phyloP scores from a whole-genome alignment of 2,329 filamentous ascomycete genomes.

The Ilyonectria sp. region DNA sequence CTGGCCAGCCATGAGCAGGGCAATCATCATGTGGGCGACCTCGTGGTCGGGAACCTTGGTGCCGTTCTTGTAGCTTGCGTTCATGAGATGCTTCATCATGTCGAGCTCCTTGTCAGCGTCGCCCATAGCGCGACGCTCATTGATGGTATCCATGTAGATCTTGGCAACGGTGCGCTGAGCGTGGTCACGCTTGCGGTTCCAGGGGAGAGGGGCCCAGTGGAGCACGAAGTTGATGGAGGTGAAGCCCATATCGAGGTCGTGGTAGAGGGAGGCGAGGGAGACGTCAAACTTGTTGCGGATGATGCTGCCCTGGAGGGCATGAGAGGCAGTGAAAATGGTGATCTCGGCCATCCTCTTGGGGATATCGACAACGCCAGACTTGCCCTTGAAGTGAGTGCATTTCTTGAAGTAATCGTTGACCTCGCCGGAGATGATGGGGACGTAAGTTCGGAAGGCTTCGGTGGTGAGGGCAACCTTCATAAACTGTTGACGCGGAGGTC shows the following conservation, averaged over 20 bases:
- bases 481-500: conserved; percentile 64
- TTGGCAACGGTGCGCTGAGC: conserved; percentile 86
- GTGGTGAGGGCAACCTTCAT: conserved; percentile 87
- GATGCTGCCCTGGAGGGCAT: conserved; percentile 87
- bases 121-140: conserved; percentile 72
- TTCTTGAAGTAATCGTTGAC: conserved; percentile 81
- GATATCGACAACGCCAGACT: conserved; percentile 79
- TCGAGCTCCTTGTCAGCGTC: conserved; percentile 72
- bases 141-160: conserved; percentile 87
- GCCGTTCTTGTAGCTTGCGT: conserved; percentile 87
- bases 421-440: conserved; percentile 83
- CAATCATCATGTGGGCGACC: conserved; percentile 95
- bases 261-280: conserved; percentile 85
- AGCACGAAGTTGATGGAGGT: conserved; percentile 91
- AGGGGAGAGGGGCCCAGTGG: conserved; percentile 90
- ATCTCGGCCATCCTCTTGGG: conserved; percentile 85
- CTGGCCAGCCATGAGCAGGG: conserved; percentile 91
- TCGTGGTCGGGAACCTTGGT: conserved; percentile 84
- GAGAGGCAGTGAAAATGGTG: conserved; percentile 91
- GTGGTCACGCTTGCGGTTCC: conserved; percentile 85
- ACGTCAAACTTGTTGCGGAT: conserved; percentile 86
- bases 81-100: conserved; percentile 94
- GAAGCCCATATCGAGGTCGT: conserved; percentile 93
- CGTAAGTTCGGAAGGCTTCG: conserved; percentile 81
- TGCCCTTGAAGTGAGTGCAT: conserved; percentile 76